Evolutionary conservation across 2,329 filamentous ascomycete genomes (phyloP).

Genomic region (Colletotrichum tropicicola): DNA sequence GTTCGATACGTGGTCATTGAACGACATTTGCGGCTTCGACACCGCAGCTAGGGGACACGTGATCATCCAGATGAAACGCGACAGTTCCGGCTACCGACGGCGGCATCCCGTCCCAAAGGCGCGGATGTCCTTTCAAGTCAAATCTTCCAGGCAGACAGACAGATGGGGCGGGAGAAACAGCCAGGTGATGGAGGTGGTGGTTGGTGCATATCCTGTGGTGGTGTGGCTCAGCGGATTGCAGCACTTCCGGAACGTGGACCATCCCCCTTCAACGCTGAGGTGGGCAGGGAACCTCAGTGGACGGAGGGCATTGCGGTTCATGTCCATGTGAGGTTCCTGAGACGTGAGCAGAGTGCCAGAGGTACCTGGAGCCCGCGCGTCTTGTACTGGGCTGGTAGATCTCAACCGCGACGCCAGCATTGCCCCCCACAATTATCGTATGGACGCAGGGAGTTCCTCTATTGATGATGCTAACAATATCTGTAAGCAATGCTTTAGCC

Average conservation of each 20-base stretch:
- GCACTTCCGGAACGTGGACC: slow-evolving; percentile 19
- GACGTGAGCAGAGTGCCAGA: neutral
- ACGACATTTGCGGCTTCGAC: too few species aligned
- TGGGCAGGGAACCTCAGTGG: neutral
- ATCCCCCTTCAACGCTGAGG: slow-evolving; percentile 6
- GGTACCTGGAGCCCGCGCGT: neutral
- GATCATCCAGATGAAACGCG: slow-evolving; percentile 23
- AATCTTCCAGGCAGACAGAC: too few species aligned
- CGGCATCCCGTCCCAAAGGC: neutral
- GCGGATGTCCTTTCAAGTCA: too few species aligned
- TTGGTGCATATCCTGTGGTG: slow-evolving; percentile 22
- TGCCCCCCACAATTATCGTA: neutral
- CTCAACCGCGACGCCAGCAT: too few species aligned
- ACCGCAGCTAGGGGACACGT: slow-evolving; percentile 12
- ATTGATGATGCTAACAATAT: neutral
- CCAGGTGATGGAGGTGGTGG: slow-evolving; percentile 12
- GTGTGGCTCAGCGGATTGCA: slow-evolving; percentile 25
- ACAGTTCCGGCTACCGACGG: slow-evolving; percentile 18
- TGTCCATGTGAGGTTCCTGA: neutral
- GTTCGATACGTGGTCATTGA: too few species aligned
- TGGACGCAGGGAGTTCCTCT: neutral
- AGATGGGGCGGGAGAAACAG: neutral
- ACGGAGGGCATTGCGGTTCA: slow-evolving; percentile 5
- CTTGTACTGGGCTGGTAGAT: neutral
- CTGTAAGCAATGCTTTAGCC: neutral